Evolutionary conservation across 179 eudicot genomes (phyloP).

Genomic region (Silene coronaria): DNA sequence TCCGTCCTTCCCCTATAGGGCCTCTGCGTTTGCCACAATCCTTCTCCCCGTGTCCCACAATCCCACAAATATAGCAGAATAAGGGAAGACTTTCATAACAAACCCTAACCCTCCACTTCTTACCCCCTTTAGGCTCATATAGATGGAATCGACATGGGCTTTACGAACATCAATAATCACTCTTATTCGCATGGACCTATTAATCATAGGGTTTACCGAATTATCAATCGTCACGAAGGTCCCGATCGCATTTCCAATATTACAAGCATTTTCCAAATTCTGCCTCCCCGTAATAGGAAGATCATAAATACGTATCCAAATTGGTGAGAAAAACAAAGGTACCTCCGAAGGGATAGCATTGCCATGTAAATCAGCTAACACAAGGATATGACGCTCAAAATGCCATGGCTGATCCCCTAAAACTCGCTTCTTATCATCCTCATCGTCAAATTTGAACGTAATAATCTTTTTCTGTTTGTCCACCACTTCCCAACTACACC

Average conservation of each 20-base stretch:
- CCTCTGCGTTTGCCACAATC: neutral
- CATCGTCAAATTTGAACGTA: neutral
- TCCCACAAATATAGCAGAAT: neutral
- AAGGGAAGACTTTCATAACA: neutral
- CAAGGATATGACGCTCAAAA: no score
- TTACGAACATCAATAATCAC: neutral
- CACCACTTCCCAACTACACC: neutral
- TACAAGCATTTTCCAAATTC: neutral
- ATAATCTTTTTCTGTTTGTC: neutral
- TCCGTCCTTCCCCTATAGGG: neutral
- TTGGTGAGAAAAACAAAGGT: neutral
- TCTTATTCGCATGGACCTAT: neutral
- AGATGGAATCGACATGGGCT: no score
- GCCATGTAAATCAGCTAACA: no score
- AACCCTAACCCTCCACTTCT: neutral
- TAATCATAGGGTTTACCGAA: neutral
- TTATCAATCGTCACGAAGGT: neutral
- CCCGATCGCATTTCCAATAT: neutral
- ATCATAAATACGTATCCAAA: neutral
- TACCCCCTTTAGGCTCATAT: neutral
- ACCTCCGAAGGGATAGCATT: no score
- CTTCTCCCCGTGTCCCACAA: neutral
- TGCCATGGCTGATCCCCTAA: no score
- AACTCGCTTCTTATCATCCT: no score
- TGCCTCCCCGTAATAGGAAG: neutral